Percentiles rank a stretch among this genome's conserved stretches.
These are phyloP conservation scores for Phaeosphaeria sp. DNA, from an alignment of 2,329 filamentous ascomycete species.

Conservation along the genomic window DNA sequence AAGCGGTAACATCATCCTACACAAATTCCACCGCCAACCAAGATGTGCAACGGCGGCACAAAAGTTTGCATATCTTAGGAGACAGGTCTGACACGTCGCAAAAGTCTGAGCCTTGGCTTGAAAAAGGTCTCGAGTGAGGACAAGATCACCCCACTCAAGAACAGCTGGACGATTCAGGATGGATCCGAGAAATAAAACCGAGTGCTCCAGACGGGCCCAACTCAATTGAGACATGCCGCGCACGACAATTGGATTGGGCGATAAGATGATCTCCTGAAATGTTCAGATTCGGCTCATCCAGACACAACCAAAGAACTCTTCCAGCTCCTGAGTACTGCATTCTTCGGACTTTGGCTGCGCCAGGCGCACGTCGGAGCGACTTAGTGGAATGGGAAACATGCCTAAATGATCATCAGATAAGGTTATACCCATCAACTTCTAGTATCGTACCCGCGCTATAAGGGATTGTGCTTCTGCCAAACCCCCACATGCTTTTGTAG, in stretches of 20 bases:
- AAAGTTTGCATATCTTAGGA: neutral
- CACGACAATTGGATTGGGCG: slow-evolving; percentile 4
- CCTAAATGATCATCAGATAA: neutral
- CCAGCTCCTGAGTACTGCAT: neutral
- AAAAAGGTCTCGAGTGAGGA: neutral
- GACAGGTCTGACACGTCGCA: neutral
- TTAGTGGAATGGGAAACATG: neutral
- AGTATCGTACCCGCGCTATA: neutral
- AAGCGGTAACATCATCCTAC: too few species aligned
- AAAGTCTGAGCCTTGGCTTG: neutral
- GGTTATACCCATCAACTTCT: neutral
- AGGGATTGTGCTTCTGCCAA: neutral
- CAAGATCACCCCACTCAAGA: neutral
- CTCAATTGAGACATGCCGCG: neutral
- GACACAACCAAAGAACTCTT: neutral
- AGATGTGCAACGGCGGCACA: neutral
- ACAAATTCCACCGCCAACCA: neutral
- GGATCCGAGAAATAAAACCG: neutral
- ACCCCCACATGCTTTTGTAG: neutral
- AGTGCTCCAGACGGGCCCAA: neutral
- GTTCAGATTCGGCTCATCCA: slow-evolving; percentile 10
- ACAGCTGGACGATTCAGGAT: neutral
- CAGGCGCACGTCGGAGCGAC: neutral
- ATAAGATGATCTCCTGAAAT: slow-evolving; percentile 6
- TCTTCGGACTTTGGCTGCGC: neutral